These are phyloP conservation scores for Ceratobasidium sp. DNA, from an alignment of 1,284 basidiomycete genomes.

Conservation along the genomic window DNA sequence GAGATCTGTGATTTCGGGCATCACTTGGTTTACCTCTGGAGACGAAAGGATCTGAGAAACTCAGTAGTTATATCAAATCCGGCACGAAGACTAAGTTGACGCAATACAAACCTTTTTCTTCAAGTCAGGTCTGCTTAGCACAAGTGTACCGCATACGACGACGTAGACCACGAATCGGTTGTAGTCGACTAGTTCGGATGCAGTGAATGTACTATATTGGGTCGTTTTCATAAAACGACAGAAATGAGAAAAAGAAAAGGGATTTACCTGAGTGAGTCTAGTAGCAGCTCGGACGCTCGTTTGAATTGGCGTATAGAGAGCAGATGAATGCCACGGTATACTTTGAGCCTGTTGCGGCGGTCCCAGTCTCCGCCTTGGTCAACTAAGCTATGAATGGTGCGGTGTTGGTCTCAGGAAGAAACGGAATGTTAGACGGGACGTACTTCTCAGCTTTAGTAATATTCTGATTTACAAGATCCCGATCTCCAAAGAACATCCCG, in stretches of 20 bases:
- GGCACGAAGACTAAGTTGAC: background rate
- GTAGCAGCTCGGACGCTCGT: constrained; percentile 75
- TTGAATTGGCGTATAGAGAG: constrained; percentile 90
- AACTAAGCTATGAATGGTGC: constrained; percentile 72
- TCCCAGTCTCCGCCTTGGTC: constrained; percentile 99
- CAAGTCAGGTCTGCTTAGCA: constrained; percentile 86
- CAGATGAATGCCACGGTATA: constrained; percentile 91
- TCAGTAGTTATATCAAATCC: no score
- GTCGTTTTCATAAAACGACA: no score
- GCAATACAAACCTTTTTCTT: constrained; percentile 85
- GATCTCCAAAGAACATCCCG: constrained; percentile 92
- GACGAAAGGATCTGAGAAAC: constrained; percentile 69
- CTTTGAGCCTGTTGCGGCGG: constrained; percentile 94
- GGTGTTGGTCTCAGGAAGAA: background rate
- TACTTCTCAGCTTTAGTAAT: constrained; percentile 88
- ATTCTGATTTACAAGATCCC: constrained; percentile 78
- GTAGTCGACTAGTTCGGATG: constrained; percentile 90
- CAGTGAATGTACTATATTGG: constrained; percentile 85
- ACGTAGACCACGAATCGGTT: constrained; percentile 93
- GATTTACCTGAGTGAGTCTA: constrained; percentile 76
- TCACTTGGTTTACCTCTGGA: constrained; percentile 79
- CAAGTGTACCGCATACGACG: constrained; percentile 84
- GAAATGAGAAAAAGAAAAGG: no score
- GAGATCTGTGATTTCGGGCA: constrained; percentile 66
- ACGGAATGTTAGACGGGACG: constrained; percentile 54